A percentile compares a stretch with the other conserved stretches of the same genome.
Conservation (phyloP, 169 alveolate genomes). For the Ichthyophthirius multifiliis region DNA sequence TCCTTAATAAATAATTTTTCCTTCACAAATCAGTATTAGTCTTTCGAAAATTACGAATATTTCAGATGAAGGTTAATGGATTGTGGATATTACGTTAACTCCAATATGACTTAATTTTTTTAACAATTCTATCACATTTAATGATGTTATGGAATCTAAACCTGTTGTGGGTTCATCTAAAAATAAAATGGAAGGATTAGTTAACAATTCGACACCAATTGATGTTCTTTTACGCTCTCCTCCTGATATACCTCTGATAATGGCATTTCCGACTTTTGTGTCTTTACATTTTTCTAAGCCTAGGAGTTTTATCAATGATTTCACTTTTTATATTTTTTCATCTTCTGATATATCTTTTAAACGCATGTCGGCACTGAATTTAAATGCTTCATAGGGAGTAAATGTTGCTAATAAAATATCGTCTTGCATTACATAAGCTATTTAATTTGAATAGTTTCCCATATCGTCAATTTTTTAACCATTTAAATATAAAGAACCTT, state of each 20-base stretch:
- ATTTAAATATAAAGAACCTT: slow-evolving; percentile 50
- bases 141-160: slow-evolving; percentile 65
- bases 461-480: slow-evolving; percentile 39
- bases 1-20: slow-evolving; percentile 62
- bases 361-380: slow-evolving; percentile 63
- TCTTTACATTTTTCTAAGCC: slow-evolving; percentile 60
- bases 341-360: slow-evolving; percentile 30
- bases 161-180: slow-evolving; percentile 87
- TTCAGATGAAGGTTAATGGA: slow-evolving; percentile 79
- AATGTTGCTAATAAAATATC: slow-evolving; percentile 78
- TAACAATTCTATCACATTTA: slow-evolving; percentile 42
- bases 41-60: slow-evolving; percentile 56
- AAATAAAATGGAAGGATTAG: slow-evolving; percentile 73
- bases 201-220: slow-evolving; percentile 74
- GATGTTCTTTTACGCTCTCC: slow-evolving; percentile 81
- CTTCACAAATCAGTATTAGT: slow-evolving; percentile 55
- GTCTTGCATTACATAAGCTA: slow-evolving; percentile 87
- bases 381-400: slow-evolving; percentile 63
- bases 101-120: slow-evolving; percentile 45
- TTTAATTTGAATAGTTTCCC: slow-evolving; percentile 52
- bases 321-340: slow-evolving; percentile 54
- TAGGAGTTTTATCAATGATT: slow-evolving; percentile 47
- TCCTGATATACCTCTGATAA: slow-evolving; percentile 83
- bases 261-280: slow-evolving; percentile 71
- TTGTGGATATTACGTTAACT: slow-evolving; percentile 66